These are phyloP conservation scores for Ascodesmis nigricans DNA, from an alignment of 495 filamentous ascomycete genomes.

Conservation along the genomic window DNA sequence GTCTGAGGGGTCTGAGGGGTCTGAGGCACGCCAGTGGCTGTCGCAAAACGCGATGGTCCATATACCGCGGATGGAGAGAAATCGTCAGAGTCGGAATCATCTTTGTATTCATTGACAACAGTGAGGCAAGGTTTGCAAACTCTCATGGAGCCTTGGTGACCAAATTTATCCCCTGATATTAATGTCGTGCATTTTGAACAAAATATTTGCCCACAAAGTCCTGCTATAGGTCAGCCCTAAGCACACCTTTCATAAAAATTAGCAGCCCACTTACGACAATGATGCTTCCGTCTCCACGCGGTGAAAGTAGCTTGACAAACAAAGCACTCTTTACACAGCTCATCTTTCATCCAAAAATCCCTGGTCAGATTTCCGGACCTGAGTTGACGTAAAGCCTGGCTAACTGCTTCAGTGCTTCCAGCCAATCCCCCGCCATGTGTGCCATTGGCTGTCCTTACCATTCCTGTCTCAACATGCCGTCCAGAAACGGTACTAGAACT, in stretches of 20 bases:
- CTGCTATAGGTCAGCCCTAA: slow-evolving; percentile 13
- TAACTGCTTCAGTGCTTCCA: slow-evolving; percentile 37
- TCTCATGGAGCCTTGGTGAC: slow-evolving; percentile 63
- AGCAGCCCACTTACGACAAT: slow-evolving; percentile 44
- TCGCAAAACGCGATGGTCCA: no score
- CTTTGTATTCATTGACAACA: slow-evolving; percentile 75
- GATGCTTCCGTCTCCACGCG: slow-evolving; percentile 88
- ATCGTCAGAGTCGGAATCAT: slow-evolving; percentile 67
- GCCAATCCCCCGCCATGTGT: slow-evolving; percentile 13
- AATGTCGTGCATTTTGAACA: slow-evolving; percentile 88
- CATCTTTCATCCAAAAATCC: slow-evolving; percentile 98
- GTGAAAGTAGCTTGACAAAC: slow-evolving; percentile 73
- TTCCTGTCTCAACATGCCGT: slow-evolving; percentile 6
- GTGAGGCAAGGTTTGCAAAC: slow-evolving; percentile 89
- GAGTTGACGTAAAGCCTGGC: slow-evolving; percentile 41
- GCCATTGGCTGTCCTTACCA: slow-evolving; percentile 9
- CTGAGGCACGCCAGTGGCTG: no score
- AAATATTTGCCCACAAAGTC: slow-evolving; percentile 81
- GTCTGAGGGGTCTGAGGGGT: no score
- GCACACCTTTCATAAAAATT: background rate
- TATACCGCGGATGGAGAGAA: slow-evolving; percentile 31
- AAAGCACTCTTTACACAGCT: slow-evolving; percentile 95
- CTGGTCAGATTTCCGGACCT: slow-evolving; percentile 69
- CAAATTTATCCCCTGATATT: slow-evolving; percentile 66
- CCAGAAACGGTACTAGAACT: no score